These are phyloP conservation scores for Candida pseudoviswanathii DNA, from an alignment of 1,139 yeast genomes.

Conservation along the genomic window DNA sequence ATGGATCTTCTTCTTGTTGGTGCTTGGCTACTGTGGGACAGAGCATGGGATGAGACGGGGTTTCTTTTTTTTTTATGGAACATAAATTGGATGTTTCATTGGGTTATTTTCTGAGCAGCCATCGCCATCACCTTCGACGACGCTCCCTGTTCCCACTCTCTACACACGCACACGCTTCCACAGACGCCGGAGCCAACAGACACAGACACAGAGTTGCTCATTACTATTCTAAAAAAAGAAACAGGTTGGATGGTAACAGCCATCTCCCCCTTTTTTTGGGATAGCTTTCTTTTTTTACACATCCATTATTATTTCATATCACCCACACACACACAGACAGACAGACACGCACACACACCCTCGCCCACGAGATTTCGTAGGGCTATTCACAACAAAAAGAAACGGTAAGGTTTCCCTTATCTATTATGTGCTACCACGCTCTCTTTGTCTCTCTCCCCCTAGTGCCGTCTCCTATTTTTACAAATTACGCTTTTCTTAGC, in stretches of 20 bases:
- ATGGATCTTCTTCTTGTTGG: background rate
- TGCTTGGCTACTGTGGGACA: background rate
- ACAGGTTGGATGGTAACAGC: background rate
- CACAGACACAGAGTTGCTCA: background rate
- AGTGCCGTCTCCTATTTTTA: background rate
- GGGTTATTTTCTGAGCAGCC: no score
- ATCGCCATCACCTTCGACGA: no score
- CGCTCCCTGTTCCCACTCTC: no score
- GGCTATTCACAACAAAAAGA: background rate
- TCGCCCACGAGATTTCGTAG: background rate
- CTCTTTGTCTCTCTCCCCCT: no score
- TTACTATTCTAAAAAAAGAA: background rate
- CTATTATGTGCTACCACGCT: background rate
- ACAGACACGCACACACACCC: background rate
- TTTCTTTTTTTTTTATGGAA: no score
- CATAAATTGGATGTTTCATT: no score
- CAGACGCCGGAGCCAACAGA: background rate
- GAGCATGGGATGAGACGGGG: no score
- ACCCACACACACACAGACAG: background rate
- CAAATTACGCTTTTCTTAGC: background rate
- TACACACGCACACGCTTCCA: background rate
- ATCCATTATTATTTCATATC: background rate
- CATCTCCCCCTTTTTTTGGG: background rate
- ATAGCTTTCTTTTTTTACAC: background rate
- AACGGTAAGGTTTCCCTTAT: background rate